These are phyloP conservation scores for Pseudophaeomoniella oleicola DNA, from an alignment of 2,329 filamentous ascomycete species.

Conservation along the genomic window DNA sequence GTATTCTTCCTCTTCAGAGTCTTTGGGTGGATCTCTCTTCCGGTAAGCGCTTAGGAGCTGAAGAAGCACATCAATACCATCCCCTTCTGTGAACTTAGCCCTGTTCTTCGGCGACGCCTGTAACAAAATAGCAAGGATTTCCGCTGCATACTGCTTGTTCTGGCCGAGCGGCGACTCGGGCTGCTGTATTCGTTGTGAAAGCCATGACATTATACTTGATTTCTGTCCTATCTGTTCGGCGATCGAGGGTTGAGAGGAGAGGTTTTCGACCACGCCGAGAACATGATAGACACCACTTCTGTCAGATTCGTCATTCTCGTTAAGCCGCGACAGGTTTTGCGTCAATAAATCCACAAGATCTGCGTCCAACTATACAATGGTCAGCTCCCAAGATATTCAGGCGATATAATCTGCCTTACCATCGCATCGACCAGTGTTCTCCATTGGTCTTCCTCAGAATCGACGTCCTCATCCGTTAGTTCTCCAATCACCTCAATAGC, in stretches of 20 bases:
- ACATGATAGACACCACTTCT: constrained; percentile 77
- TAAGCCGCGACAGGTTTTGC: constrained; percentile 36
- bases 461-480: constrained; percentile 83
- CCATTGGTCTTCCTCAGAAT: constrained; percentile 70
- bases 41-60: constrained; percentile 76
- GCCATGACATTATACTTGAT: constrained; percentile 56
- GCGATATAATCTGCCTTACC: constrained; percentile 16
- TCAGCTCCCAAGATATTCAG: constrained; percentile 3
- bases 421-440: constrained; percentile 53
- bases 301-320: constrained; percentile 46
- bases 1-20: constrained; percentile 83
- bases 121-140: constrained; percentile 77
- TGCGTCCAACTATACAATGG: constrained; percentile 20
- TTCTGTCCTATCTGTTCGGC: constrained; percentile 60
- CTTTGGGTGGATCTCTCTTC: constrained; percentile 64
- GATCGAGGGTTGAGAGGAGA: constrained; percentile 56
- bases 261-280: constrained; percentile 68
- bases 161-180: constrained; percentile 57
- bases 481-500: constrained; percentile 81
- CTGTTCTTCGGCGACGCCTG: constrained; percentile 59
- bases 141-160: constrained; percentile 90
- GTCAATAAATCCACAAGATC: constrained; percentile 26
- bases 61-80: constrained; percentile 66
- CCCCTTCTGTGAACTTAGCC: constrained; percentile 25
- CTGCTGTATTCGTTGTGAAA: constrained; percentile 57